Evolutionary conservation across 2,329 filamentous ascomycete genomes (phyloP), one percentile per base, ranked within the genome.

Genomic region (Penicillium sp.): DNA sequence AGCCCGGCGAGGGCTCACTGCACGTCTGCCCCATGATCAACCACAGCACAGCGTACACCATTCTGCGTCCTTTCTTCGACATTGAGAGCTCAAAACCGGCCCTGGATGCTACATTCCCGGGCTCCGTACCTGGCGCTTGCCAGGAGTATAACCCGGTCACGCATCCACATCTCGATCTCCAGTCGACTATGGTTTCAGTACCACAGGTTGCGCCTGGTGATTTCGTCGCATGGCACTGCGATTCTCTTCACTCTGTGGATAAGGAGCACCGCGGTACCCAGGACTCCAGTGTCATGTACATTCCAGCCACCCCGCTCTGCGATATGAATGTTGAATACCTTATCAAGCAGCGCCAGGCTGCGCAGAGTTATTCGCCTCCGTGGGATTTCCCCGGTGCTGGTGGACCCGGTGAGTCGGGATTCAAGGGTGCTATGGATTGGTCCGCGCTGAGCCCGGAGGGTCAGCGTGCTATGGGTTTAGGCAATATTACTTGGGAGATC

Each of bases 201-300:
- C 89, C 89, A 0, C 74, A 76, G 8, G 87, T 92, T 8, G 78
- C 79, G 44, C 89, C 89, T 0, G 89, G 89, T 1, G 89, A 92
- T 69, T 91, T 87, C 66, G 87, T 95, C 2, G 79, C 85, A 65
- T 83, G 91, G 91, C 91, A 95, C 71, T 93, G 90, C 71, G 89
- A 92, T 59, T 70, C 80, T 13, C 88, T 95, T 48, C 92, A 96
- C 70, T 85, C 91, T 0, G 92, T 97, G 0, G 92, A 97, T 75
- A 87, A 85, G 63, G 79, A 87, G 1, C 92, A 97, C 70, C 74
- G 74, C 1, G 93, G 92, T 1, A 79, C 76, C 2, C 74, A 78
- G 0, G 92, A 97, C 72, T 91, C 89, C 0, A 92, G 87, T 65
- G 92, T 96, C 0, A 69, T 97, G 58, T 97, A 97, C 68, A 96